Evolutionary conservation across 1,139 yeast genomes (phyloP), one percentile per base, ranked within the genome.

Genomic region (Candida sanyaensis): DNA sequence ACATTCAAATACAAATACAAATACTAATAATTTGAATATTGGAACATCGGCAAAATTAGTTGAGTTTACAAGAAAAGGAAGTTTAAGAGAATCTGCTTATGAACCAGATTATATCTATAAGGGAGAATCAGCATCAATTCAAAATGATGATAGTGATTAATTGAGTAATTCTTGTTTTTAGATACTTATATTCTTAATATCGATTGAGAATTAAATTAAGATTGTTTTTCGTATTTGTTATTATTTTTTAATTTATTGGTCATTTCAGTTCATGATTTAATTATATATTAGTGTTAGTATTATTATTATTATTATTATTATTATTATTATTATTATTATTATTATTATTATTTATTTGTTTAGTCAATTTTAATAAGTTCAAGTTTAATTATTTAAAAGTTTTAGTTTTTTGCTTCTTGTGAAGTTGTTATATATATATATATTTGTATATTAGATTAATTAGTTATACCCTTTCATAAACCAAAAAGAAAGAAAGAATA

Each of bases 61-160:
- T 43, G 80, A 80, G 47, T 80, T 80, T 55, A 77, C 82, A 7
- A 65, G 81, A 56, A 73, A 73, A 54, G 78, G 77, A 29, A 71
- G 80, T 58, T 65, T 69, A 56, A 64, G 74, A 52, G 76, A 75
- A 50, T 68, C 76, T 24, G 68, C 76, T 4, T 63, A 65, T 48
- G 64, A 64, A 44, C 69, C 69, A 28, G 62, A 63, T 47, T 56
- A 59, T 41, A 53, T 58, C 37, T 59, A 59, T 41, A 60, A 62
- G 21, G 78, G 72, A 17, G 68, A 71, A 50, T 56, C 65, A 12
- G 80, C 75, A 11, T 69, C 64, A 50, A 66, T 73, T 41, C 71
- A 67, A 43, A 62, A 70, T 49, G 64, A 60, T 41, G 72, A 69
- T 54, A 65, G 72, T 50, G 73, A 70, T 49, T 69, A 54, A 47